Percentiles rank a stretch among this genome's conserved stretches.
These are phyloP conservation scores for Pseudisothecium myosuroides DNA, from an alignment of 225 moss, liverwort and hornwort species.

Conservation along the genomic window DNA sequence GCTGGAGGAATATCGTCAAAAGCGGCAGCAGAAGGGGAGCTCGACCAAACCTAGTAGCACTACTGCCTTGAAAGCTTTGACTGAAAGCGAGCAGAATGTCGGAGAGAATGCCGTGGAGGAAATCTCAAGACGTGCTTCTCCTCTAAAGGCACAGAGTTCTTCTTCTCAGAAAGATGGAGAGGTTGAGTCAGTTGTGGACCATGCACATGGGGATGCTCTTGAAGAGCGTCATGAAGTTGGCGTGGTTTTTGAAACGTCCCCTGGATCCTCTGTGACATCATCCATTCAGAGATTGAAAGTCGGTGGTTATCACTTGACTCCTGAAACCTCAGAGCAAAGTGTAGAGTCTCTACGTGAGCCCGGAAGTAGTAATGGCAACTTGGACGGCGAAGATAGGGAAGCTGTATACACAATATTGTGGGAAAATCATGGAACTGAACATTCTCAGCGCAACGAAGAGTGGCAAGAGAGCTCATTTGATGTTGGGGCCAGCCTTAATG, in stretches of 20 bases:
- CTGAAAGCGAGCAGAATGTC: constrained; percentile 30
- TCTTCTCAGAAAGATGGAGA: neutral
- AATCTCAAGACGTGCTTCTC: neutral
- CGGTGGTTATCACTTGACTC: neutral
- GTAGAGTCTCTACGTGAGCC: constrained; percentile 28
- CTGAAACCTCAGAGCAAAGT: constrained; percentile 24
- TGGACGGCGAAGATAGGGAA: constrained; percentile 24
- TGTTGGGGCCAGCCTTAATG: neutral
- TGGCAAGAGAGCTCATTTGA: constrained; percentile 36
- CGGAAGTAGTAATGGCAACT: constrained; percentile 31
- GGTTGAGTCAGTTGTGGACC: neutral
- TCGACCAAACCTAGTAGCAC: constrained; percentile 34
- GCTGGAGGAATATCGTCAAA: constrained; percentile 87
- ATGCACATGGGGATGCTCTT: neutral
- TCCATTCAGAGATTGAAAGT: constrained; percentile 15
- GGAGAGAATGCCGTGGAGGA: constrained; percentile 12
- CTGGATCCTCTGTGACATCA: constrained; percentile 12
- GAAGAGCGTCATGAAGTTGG: constrained; percentile 19
- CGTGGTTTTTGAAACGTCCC: neutral
- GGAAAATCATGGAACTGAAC: constrained; percentile 31
- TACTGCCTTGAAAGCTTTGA: constrained; percentile 44
- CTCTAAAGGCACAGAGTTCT: neutral
- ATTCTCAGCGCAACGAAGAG: constrained; percentile 21
- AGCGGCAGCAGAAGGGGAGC: constrained; percentile 70
- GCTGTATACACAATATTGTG: constrained; percentile 42